These are phyloP conservation scores for Fragaria nilgerrensis DNA, from an alignment of 306 rosid species.

Conservation along the genomic window DNA sequence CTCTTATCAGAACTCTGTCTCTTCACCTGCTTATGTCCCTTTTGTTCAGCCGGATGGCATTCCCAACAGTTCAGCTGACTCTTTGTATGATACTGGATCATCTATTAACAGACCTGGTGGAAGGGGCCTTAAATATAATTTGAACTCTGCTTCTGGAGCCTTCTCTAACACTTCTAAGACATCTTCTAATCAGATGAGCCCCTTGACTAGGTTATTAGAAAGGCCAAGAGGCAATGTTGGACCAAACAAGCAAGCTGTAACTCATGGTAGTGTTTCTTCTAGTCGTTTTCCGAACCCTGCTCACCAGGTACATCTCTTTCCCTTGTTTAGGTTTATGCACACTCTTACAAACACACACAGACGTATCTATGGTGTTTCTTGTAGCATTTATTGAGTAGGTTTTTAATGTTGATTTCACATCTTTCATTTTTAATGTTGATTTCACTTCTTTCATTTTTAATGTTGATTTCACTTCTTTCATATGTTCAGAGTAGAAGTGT, in stretches of 20 bases:
- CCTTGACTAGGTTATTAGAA: conserved; percentile 62
- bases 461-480: neutral
- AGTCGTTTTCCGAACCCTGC: conserved; percentile 45
- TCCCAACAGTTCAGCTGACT: conserved; percentile 53
- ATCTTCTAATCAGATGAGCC: conserved; percentile 50
- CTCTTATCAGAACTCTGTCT: conserved; percentile 58
- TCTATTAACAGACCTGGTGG: conserved; percentile 61
- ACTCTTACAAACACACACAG: too few relatives aligned
- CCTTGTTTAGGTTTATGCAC: neutral
- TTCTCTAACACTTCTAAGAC: conserved; percentile 51
- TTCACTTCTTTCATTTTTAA: neutral
- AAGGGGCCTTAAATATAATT: conserved; percentile 59
- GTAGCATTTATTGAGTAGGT: neutral
- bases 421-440: conserved; percentile 3
- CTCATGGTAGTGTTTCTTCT: conserved; percentile 55
- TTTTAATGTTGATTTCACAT: neutral
- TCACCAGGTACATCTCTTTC: conserved; percentile 51
- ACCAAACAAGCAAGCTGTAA: conserved; percentile 51
- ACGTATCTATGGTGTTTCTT: neutral
- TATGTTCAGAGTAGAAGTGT: conserved; percentile 48
- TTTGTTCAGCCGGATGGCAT: conserved; percentile 61
- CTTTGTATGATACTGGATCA: conserved; percentile 47
- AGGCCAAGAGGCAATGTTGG: conserved; percentile 57
- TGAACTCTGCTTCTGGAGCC: conserved; percentile 58
- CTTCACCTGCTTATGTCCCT: conserved; percentile 68